Evolutionary conservation across 441 rosid genomes (phyloP).

Genomic region (Lepidium campestre): DNA sequence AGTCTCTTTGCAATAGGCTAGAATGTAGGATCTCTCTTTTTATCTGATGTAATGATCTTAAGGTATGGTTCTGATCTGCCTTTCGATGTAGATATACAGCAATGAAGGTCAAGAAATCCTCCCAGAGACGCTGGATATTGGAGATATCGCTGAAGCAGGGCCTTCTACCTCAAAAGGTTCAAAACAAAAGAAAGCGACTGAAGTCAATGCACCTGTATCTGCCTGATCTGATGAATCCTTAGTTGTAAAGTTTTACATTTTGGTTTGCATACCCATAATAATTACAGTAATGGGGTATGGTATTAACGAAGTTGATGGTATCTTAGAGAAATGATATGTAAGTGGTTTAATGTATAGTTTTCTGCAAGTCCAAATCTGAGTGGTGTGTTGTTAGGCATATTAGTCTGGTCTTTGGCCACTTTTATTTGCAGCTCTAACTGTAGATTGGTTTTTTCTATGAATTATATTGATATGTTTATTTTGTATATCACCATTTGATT

Average conservation of each 20-base stretch:
- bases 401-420: neutral
- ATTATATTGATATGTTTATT: conserved; percentile 21
- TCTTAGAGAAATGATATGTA: neutral
- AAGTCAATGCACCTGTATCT: conserved; percentile 26
- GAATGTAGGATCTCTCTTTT: neutral
- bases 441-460: conserved; percentile 3
- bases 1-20: neutral
- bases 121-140: conserved; percentile 77
- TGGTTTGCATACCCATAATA: conserved; percentile 15
- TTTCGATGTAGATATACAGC: conserved; percentile 40
- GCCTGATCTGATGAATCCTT: conserved; percentile 28
- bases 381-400: conserved; percentile 9
- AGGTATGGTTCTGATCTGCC: neutral
- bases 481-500: neutral
- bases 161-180: conserved; percentile 36
- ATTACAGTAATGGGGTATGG: neutral
- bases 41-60: neutral
- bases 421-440: conserved; percentile 11
- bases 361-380: conserved; percentile 2
- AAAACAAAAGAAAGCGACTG: conserved; percentile 42
- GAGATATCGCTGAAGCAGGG: conserved; percentile 47
- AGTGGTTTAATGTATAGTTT: conserved; percentile 12
- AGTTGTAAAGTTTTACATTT: neutral
- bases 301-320: neutral
- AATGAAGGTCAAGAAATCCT: conserved; percentile 39